Evolutionary conservation across 805 yeast genomes (phyloP), one percentile per base, ranked within the genome.

Genomic region (Lipomyces yamanashiensis): DNA sequence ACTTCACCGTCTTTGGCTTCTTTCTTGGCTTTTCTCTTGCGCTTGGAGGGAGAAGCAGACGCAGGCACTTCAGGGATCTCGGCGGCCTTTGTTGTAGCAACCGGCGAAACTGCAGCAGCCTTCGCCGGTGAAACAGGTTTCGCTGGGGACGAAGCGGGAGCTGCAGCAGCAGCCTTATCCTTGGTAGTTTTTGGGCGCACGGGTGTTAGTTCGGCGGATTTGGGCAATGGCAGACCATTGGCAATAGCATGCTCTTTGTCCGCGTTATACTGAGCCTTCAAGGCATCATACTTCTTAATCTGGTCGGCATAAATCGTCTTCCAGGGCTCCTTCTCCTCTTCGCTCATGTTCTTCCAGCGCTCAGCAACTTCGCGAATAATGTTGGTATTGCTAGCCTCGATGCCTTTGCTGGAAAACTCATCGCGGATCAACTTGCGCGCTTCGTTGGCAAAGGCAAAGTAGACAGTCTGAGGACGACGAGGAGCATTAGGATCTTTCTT

Each of bases 401-500:
- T 40, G 13, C 88, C 86, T 47, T 81, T 79, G 43, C 77, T 77
- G 61, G 79, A 82, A 73, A 96, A 84, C 67, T 89, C 92, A 59
- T 84, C 87, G 61, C 87, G 85, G 67, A 92, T 82, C 44, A 82
- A 79, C 66, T 87, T 88, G 72, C 97, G 86, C 68, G 86, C 84
- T 69, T 85, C 86, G 68, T 88, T 87, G 58, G 90, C 86, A 77
- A 86, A 93, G 48, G 86, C 83, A 76, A 93, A 89, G 79, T 86
- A 92, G 51, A 90, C 88, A 23, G 97, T 92, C 73, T 90, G 80
- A 15, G 99, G 98, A 73, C 92, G 92, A 81, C 90, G 91, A 64
- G 99, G 99, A 51, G 97, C 97, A 72, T 89, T 87, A 58, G 98
- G 98, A 77, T 93, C 98, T 71, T 83, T 85, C 77, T 84, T 87